Conservation (phyloP, 73 alveolate species). For the Stentor roeselii region DNA sequence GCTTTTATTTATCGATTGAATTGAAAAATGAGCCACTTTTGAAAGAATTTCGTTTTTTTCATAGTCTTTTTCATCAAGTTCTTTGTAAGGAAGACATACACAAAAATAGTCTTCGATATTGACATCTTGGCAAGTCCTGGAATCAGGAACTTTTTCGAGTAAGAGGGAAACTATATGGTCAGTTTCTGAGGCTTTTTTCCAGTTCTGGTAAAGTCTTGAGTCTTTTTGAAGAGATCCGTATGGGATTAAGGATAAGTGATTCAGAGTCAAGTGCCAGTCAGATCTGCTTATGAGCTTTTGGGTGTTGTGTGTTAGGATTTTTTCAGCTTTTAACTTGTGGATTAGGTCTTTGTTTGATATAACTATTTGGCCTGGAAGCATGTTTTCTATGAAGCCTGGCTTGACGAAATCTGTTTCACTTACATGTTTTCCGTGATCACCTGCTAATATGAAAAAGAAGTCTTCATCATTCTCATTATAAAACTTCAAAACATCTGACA, state of each 20-base stretch:
- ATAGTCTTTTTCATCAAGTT: not conserved
- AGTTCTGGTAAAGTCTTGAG: not conserved
- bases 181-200: not conserved
- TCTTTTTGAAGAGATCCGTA: not conserved
- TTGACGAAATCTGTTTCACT: not conserved
- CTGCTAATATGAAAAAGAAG: not conserved
- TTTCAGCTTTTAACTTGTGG: not conserved
- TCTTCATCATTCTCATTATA: constrained; percentile 12
- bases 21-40: not conserved
- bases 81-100: not conserved
- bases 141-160: not conserved
- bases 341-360: not conserved
- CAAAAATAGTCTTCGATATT: not conserved
- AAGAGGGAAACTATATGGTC: not conserved
- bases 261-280: constrained; percentile 21
- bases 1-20: not conserved
- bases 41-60: not conserved
- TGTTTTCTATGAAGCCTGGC: constrained; percentile 6
- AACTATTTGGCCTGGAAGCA: not conserved
- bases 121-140: not conserved
- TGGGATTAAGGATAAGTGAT: not conserved
- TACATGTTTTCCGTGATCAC: constrained; percentile 14
- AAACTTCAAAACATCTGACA: not conserved
- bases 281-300: not conserved
- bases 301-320: not conserved